Evolutionary conservation across 2,329 filamentous ascomycete species (phyloP).

Genomic region (Penicillium freii): DNA sequence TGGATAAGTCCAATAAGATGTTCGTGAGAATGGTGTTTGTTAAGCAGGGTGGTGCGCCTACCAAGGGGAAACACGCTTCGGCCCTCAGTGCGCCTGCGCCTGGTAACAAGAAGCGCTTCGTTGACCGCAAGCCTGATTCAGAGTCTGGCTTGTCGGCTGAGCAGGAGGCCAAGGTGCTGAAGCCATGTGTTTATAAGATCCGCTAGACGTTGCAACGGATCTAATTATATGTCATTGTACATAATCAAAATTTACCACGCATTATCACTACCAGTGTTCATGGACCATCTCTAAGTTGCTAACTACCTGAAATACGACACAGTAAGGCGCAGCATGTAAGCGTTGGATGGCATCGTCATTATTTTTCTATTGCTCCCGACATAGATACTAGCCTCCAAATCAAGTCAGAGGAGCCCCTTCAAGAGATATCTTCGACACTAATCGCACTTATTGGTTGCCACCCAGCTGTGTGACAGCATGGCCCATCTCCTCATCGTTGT

Average conservation of each 20-base stretch:
- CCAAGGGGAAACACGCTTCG: slow-evolving; percentile 67
- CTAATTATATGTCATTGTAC: not conserved
- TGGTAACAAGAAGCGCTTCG: slow-evolving; percentile 52
- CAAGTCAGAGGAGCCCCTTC: slow-evolving; percentile 12
- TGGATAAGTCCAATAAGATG: slow-evolving; percentile 93
- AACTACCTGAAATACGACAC: not conserved
- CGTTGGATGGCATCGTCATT: slow-evolving; percentile 27
- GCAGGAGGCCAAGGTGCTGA: slow-evolving; percentile 70
- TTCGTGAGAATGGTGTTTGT: slow-evolving; percentile 96
- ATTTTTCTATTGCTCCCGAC: slow-evolving; percentile 31
- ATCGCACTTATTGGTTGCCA: slow-evolving; percentile 41
- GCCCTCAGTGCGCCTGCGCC: slow-evolving; percentile 33
- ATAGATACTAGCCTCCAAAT: slow-evolving; percentile 18
- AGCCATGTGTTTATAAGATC: slow-evolving; percentile 95
- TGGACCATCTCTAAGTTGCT: not conserved
- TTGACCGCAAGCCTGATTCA: slow-evolving; percentile 53
- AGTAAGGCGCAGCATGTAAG: slow-evolving; percentile 9
- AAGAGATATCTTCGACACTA: slow-evolving; percentile 14
- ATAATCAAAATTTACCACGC: not conserved
- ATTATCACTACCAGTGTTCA: not conserved
- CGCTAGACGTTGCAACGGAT: slow-evolving; percentile 51
- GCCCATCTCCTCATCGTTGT: slow-evolving; percentile 96
- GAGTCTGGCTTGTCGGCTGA: slow-evolving; percentile 57
- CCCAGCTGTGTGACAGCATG: slow-evolving; percentile 73
- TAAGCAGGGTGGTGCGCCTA: slow-evolving; percentile 69